phyloP scores from a whole-genome alignment of 768 basidiomycete genomes.

The Trametes cubensis region DNA sequence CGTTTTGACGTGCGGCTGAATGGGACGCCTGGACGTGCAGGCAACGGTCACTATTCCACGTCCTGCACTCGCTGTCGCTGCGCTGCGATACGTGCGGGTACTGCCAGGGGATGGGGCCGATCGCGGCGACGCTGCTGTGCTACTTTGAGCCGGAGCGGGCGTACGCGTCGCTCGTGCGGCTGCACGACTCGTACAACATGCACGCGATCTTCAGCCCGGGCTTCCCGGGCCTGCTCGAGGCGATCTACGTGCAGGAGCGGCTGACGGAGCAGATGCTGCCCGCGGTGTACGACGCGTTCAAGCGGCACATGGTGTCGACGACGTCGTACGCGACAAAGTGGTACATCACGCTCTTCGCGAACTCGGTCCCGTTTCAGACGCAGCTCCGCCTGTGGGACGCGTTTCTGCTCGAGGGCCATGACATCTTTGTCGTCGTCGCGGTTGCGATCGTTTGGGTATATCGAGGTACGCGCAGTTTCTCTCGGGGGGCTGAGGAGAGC shows the following conservation, averaged over 20 bases:
- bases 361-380: constrained; percentile 93
- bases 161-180: constrained; percentile 80
- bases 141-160: constrained; percentile 91
- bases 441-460: constrained; percentile 92
- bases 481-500: background rate
- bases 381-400: constrained; percentile 96
- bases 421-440: constrained; percentile 83
- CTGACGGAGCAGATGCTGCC: constrained; percentile 89
- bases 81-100: constrained; percentile 89
- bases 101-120: constrained; percentile 98
- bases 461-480: constrained; percentile 57
- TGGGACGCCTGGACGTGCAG: constrained; percentile 42
- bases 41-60: constrained; percentile 93
- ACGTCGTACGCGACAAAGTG: constrained; percentile 98
- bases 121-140: constrained; percentile 91
- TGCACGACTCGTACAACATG: constrained; percentile 88
- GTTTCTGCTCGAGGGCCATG: constrained; percentile 87
- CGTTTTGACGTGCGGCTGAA: background rate
- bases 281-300: constrained; percentile 82
- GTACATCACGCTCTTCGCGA: constrained; percentile 98
- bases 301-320: constrained; percentile 87
- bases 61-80: constrained; percentile 89
- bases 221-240: constrained; percentile 93
- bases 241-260: constrained; percentile 95
- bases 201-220: constrained; percentile 90